Conservation (phyloP, 129 eudicot genomes). For the Apium graveolens region DNA sequence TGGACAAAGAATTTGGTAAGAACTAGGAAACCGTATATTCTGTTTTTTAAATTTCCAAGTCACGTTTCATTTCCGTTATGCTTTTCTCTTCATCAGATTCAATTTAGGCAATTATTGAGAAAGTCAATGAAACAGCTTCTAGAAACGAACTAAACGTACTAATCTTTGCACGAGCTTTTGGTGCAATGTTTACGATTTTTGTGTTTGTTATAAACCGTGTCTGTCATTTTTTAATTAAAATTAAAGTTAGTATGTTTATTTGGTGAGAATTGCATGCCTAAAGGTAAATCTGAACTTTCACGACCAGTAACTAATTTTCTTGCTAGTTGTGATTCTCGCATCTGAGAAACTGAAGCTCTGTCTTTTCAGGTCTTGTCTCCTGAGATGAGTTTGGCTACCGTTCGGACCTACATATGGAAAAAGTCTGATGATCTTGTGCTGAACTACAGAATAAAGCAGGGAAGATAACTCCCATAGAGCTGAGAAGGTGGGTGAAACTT, state of each 20-base stretch:
- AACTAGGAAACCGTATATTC: not conserved
- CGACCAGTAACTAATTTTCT: not conserved
- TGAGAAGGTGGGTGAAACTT: conserved; percentile 11
- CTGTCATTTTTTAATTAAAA: not conserved
- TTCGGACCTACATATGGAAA: conserved; percentile 80
- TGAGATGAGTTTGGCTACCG: conserved; percentile 90
- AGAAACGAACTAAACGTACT: not conserved
- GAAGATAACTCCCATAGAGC: conserved; percentile 30
- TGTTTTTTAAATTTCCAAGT: not conserved
- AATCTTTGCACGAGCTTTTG: not conserved
- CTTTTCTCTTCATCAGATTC: not conserved
- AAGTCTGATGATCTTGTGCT: conserved; percentile 78
- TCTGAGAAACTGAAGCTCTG: not conserved
- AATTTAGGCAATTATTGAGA: not conserved
- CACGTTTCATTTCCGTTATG: not conserved
- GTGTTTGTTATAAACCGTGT: not conserved
- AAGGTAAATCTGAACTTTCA: not conserved
- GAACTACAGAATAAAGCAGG: conserved; percentile 54
- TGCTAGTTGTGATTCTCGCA: not conserved
- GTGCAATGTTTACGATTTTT: not conserved
- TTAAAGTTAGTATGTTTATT: not conserved
- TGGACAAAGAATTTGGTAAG: not conserved
- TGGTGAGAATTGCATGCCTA: not conserved
- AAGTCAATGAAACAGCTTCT: not conserved
- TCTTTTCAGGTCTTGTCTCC: conserved; percentile 65